Evolutionary conservation across 306 rosid genomes (phyloP).

Genomic region (Rosa lucieae): DNA sequence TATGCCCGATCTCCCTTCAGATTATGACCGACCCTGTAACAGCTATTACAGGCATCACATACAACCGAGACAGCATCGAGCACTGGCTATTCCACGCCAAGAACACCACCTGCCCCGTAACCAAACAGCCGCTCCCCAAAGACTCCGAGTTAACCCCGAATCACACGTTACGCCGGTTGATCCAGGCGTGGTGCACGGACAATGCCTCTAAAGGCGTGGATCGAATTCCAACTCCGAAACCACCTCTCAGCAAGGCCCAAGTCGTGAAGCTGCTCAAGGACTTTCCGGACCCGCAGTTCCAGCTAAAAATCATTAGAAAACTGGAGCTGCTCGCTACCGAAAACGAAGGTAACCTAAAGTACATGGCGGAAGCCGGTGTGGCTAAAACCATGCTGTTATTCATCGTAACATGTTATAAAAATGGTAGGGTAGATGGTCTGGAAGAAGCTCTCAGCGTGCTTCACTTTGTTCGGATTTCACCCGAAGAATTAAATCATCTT

Average conservation of each 20-base stretch:
- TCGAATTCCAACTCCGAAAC: slow-evolving; percentile 63
- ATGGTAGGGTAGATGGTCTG: slow-evolving; percentile 35
- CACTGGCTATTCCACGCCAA: slow-evolving; percentile 53
- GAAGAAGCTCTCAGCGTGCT: slow-evolving; percentile 53
- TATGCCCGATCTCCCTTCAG: slow-evolving; percentile 72
- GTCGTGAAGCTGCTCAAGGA: slow-evolving; percentile 47
- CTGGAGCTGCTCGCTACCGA: slow-evolving; percentile 45
- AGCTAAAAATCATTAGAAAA: slow-evolving; percentile 33
- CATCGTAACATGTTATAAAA: slow-evolving; percentile 28
- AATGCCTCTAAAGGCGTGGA: slow-evolving; percentile 43
- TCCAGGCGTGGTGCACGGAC: slow-evolving; percentile 72
- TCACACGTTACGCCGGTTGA: slow-evolving; percentile 66
- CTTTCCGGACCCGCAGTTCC: slow-evolving; percentile 20
- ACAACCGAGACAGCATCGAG: slow-evolving; percentile 71
- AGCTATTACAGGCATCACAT: slow-evolving; percentile 69
- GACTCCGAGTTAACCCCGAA: slow-evolving; percentile 64
- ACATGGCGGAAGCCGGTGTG: slow-evolving; percentile 47
- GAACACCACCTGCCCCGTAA: slow-evolving; percentile 58
- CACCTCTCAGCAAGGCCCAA: slow-evolving; percentile 42
- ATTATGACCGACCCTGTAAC: slow-evolving; percentile 84
- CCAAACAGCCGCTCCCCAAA: slow-evolving; percentile 46
- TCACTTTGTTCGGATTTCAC: slow-evolving; percentile 37
- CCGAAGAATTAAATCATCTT: slow-evolving; percentile 20
- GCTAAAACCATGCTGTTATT: slow-evolving; percentile 45
- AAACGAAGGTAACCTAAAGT: slow-evolving; percentile 44